Evolutionary conservation across 352 stramenopile species (phyloP), one percentile per base, ranked within the genome.

Genomic region (Halophytophthora polymorphica): DNA sequence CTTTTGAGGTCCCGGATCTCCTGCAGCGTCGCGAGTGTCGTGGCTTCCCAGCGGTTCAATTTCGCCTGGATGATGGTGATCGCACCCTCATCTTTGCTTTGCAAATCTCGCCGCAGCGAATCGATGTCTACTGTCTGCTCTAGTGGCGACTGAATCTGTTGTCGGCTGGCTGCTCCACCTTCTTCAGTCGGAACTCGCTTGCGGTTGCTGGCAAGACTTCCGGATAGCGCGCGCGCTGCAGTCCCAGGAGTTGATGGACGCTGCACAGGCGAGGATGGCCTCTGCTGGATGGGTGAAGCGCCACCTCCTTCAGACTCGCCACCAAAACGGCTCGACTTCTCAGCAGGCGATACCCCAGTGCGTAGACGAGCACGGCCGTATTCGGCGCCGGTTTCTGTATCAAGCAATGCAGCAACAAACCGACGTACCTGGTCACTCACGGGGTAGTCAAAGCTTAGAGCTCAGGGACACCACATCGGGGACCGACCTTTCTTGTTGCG

Each of bases 1-100:
- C 77, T 45, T 58, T 92, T 88, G 31, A 92, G 69, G 45, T 86
- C 73, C 19, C 69, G 59, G 39, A 92, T 90, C 48, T 90, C 77
- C 45, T 90, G 73, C 14, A 90, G 54, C 17, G 68, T 88, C 5
- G 69, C 62, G 6, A 87, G 49, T n/a, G 79, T 88, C 21, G 64
- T 73, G 17, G 66, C 66, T 53, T 92, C 78, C 74, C 78, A 90
- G 6, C 60, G 58, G 15, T 83, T 55, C 7, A 92, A 28, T 44
- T 88, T 92, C 3, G 50, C 66, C 38, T 88, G 69, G 40, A 91
- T 84, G 15, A 69, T 29, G 22, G 23, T 53, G 7, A 90, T 36
- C 51, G 77, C 54, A 11, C 55, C 66, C 12, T 4, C 25, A 31
- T 72, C 56, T 51, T 75, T 77, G 1, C 68, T 65, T 21, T 56